Percentiles rank a stretch among this genome's conserved stretches.
phyloP scores from a whole-genome alignment of 768 basidiomycete species.

The Termitomyces eurrhizus region DNA sequence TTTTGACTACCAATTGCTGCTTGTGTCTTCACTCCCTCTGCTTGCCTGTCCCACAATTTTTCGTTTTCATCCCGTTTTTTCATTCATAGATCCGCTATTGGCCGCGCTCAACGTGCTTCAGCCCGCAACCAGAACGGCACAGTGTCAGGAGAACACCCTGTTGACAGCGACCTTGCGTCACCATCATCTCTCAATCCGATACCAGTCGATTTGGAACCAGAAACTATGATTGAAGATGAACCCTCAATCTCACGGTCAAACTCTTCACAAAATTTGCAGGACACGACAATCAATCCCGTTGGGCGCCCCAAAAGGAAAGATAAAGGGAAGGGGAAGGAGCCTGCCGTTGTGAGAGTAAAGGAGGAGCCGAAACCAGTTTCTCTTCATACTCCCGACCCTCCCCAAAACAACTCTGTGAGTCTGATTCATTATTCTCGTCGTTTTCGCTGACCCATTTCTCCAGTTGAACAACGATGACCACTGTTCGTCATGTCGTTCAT shows the following conservation, averaged over 20 bases:
- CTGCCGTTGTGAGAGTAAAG: conserved; percentile 39
- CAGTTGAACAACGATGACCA: conserved; percentile 74
- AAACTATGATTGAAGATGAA: conserved; percentile 56
- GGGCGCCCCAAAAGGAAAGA: conserved; percentile 40
- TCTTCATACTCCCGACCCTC: conserved; percentile 44
- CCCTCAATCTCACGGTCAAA: conserved; percentile 61
- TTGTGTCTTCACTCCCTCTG: conserved; percentile 16
- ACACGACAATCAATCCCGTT: conserved; percentile 22
- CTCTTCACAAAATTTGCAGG: conserved; percentile 42
- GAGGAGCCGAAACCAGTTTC: conserved; percentile 47
- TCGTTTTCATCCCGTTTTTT: conserved; percentile 12
- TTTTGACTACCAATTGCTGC: conserved; percentile 21
- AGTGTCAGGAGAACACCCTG: conserved; percentile 32
- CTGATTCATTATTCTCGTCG: background rate
- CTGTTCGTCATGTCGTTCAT: conserved; percentile 79
- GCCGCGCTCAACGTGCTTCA: conserved; percentile 70
- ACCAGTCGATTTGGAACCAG: conserved; percentile 46
- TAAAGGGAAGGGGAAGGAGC: conserved; percentile 52
- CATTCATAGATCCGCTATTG: conserved; percentile 45
- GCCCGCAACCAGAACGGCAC: conserved; percentile 59
- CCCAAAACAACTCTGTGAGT: conserved; percentile 36
- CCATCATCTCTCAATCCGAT: conserved; percentile 39
- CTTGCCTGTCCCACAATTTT: conserved; percentile 18
- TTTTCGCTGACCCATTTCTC: conserved; percentile 6
- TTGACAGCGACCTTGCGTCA: conserved; percentile 31